Evolutionary conservation across 1,139 yeast genomes (phyloP), one percentile per base, ranked within the genome.

Genomic region (Taphrina flavorubra): DNA sequence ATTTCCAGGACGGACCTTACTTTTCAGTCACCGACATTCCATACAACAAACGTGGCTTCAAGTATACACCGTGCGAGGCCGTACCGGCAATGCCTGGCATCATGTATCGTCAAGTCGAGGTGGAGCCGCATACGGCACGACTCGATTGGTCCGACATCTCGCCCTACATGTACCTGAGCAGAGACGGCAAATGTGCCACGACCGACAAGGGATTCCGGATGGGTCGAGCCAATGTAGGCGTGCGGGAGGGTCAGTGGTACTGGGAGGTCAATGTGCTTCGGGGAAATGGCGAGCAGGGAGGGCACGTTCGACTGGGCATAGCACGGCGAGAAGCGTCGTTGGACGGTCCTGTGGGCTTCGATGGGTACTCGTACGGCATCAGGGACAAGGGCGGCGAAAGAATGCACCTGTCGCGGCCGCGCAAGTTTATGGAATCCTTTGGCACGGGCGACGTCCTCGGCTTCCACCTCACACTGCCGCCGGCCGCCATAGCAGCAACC

Each of bases 261-360:
- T 87, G 90, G 79, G 99, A 94, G 75, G 87, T 85, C 72, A 80
- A 83, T 61, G 82, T 91, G 1, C 72, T 85, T 10, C 80, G 79
- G 60, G 70, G 76, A 6, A 74, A 76, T 63, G 69, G 69, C 18
- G 72, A 68, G 40, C 68, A 69, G 8, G 73, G 72, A 25, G 78
- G 78, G 1, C 96, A 92, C 77, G 92, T 92, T 0, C 79, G 99
- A 47, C 76, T 92, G 36, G 99, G 99, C 0, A 74, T 92, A 58
- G 88, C 88, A 0, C 80, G 98, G 69, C 82, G 90, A 72, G 99
- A 94, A 75, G 96, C 97, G 0, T 85, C 92, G 68, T 79, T 92
- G 63, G 97, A 94, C 73, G 97, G 97, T 0, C 99, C 99, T 0
- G 94, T 92, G 10, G 99, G 99, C 4, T 90, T 86, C 75, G 98